Evolutionary conservation across 306 rosid species (phyloP).

Genomic region (Corylus avellana): DNA sequence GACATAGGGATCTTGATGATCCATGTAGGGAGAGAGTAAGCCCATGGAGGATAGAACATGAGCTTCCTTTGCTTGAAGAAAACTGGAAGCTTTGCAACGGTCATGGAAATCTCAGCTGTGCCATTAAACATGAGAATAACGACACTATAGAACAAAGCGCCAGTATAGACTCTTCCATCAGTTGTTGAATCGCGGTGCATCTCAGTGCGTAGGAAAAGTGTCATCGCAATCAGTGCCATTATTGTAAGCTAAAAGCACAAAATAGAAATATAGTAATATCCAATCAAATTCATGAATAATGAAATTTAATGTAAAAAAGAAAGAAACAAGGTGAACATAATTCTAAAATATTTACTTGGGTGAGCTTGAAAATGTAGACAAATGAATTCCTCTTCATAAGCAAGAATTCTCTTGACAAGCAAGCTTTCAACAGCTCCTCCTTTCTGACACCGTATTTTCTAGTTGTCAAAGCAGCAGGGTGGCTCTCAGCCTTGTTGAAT

Average conservation of each 20-base stretch:
- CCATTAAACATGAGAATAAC: slow-evolving; percentile 39
- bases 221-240: slow-evolving; percentile 34
- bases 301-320: background rate
- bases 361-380: slow-evolving; percentile 41
- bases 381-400: slow-evolving; percentile 53
- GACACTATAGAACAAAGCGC: slow-evolving; percentile 39
- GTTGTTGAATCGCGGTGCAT: slow-evolving; percentile 31
- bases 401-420: slow-evolving; percentile 43
- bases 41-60: slow-evolving; percentile 67
- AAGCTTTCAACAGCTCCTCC: slow-evolving; percentile 36
- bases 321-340: background rate
- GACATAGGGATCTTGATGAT: slow-evolving; percentile 60
- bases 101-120: slow-evolving; percentile 58
- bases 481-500: slow-evolving; percentile 43
- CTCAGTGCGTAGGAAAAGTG: slow-evolving; percentile 42
- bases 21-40: slow-evolving; percentile 65
- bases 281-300: background rate
- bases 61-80: slow-evolving; percentile 72
- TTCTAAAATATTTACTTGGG: slow-evolving; percentile 29
- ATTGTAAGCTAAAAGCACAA: slow-evolving; percentile 27
- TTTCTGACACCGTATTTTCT: slow-evolving; percentile 31
- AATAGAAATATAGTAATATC: background rate
- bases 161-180: slow-evolving; percentile 35
- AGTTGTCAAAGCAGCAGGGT: slow-evolving; percentile 48
- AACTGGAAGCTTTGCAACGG: slow-evolving; percentile 59